Conservation (phyloP, 208 protist species). For the Leishmania aethiopica region DNA sequence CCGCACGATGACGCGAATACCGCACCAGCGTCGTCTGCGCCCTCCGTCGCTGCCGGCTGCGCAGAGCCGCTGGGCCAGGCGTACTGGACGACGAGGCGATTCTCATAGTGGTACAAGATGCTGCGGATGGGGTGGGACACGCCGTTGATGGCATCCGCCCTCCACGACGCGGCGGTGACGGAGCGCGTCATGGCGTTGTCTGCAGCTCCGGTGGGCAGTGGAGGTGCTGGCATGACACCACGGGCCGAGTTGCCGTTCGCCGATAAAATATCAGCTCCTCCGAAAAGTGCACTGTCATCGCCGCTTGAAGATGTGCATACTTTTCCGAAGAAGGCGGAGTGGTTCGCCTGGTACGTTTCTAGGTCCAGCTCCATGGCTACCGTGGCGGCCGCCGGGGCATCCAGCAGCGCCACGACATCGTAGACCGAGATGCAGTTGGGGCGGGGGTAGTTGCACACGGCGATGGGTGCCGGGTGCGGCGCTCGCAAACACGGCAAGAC, state of each 20-base stretch:
- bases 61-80: slow-evolving; percentile 24
- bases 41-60: background rate
- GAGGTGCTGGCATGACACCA: background rate
- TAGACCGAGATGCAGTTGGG: slow-evolving; percentile 64
- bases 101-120: slow-evolving; percentile 24
- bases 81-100: slow-evolving; percentile 28
- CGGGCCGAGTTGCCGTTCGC: background rate
- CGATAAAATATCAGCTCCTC: background rate
- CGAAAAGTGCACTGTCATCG: background rate
- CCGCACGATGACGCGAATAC: background rate
- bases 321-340: slow-evolving; percentile 21
- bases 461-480: slow-evolving; percentile 54
- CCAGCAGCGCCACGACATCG: slow-evolving; percentile 38
- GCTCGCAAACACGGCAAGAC: slow-evolving; percentile 63
- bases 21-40: background rate
- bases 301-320: slow-evolving; percentile 3
- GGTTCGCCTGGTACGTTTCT: slow-evolving; percentile 11
- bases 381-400: slow-evolving; percentile 4
- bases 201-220: too few species aligned
- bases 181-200: background rate
- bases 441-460: slow-evolving; percentile 66
- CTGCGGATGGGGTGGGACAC: slow-evolving; percentile 19
- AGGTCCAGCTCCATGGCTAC: slow-evolving; percentile 19
- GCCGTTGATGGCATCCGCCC: slow-evolving; percentile 2
- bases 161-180: slow-evolving; percentile 7